Percentiles rank a stretch among this genome's conserved stretches.
phyloP scores from a whole-genome alignment of 176 grass and related monocot species.

The Leersia perrieri region DNA sequence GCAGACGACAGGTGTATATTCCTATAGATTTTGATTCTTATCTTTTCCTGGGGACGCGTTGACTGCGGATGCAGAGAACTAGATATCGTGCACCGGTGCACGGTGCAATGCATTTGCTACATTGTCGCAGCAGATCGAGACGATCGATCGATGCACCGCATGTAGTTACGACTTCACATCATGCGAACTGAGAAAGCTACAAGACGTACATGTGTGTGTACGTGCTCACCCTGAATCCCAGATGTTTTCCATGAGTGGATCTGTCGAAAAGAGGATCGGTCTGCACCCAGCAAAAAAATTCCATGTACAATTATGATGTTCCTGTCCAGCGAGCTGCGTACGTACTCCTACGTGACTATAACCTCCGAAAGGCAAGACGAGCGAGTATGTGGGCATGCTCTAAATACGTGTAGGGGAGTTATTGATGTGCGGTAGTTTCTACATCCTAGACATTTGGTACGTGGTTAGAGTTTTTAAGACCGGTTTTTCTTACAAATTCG shows the following conservation, averaged over 20 bases:
- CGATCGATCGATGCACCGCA: neutral
- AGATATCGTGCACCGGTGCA: constrained; percentile 13
- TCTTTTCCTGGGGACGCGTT: neutral
- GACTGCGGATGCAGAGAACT: neutral
- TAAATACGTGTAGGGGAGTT: too few relatives aligned
- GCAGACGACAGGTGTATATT: too few relatives aligned
- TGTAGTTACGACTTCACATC: neutral
- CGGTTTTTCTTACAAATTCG: too few relatives aligned
- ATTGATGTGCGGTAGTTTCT: too few relatives aligned
- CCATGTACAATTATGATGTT: neutral
- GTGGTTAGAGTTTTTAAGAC: too few relatives aligned
- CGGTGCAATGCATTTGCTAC: neutral
- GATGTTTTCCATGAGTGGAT: neutral
- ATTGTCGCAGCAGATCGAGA: neutral
- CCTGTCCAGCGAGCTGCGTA: too few relatives aligned
- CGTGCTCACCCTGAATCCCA: too few relatives aligned
- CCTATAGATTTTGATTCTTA: neutral
- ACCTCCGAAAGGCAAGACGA: too few relatives aligned
- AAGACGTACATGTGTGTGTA: too few relatives aligned
- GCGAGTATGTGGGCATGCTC: too few relatives aligned
- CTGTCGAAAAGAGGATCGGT: neutral
- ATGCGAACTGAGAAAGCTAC: neutral
- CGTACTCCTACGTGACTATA: too few relatives aligned
- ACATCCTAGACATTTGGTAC: too few relatives aligned
- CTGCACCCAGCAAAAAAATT: neutral